A percentile compares a stretch with the other conserved stretches of the same genome.
These are phyloP conservation scores for Coccomyxa sp. DNA, from an alignment of 139 green algal species.

Conservation along the genomic window DNA sequence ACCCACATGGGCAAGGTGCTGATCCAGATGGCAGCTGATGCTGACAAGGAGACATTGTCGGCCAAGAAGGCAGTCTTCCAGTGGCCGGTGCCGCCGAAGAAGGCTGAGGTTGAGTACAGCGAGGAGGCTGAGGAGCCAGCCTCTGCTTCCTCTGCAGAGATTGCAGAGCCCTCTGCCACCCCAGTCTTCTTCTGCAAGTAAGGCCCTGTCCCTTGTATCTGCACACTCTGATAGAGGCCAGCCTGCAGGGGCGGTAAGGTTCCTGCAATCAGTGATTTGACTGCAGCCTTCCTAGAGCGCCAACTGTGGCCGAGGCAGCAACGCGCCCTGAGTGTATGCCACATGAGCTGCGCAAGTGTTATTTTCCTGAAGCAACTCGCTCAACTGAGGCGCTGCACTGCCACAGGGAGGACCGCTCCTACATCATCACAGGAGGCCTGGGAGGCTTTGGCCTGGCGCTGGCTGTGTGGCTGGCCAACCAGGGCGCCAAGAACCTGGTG, in stretches of 20 bases:
- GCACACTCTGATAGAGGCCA: too few relatives aligned
- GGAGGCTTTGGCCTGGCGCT: conserved; percentile 8
- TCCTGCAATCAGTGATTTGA: too few relatives aligned
- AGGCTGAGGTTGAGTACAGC: neutral
- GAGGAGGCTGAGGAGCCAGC: neutral
- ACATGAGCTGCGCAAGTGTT: too few relatives aligned
- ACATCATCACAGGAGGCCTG: conserved; percentile 8
- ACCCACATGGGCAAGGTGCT: conserved; percentile 5
- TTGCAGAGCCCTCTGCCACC: neutral
- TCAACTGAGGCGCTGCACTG: too few relatives aligned
- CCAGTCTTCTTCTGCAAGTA: neutral
- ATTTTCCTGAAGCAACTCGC: too few relatives aligned
- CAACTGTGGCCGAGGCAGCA: too few relatives aligned
- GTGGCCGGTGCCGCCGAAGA: neutral
- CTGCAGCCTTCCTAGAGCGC: too few relatives aligned
- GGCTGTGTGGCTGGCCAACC: neutral
- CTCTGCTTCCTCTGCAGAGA: neutral
- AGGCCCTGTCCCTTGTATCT: neutral
- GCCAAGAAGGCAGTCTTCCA: neutral
- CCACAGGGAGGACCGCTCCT: conserved; percentile 1
- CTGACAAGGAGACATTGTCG: neutral
- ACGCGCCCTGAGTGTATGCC: too few relatives aligned
- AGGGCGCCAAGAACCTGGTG: neutral
- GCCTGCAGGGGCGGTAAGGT: too few relatives aligned
- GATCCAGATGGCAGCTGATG: conserved; percentile 1